Base-by-base conservation (phyloP, 169 alveolate species). In the Eimeria falciformis region DNA sequence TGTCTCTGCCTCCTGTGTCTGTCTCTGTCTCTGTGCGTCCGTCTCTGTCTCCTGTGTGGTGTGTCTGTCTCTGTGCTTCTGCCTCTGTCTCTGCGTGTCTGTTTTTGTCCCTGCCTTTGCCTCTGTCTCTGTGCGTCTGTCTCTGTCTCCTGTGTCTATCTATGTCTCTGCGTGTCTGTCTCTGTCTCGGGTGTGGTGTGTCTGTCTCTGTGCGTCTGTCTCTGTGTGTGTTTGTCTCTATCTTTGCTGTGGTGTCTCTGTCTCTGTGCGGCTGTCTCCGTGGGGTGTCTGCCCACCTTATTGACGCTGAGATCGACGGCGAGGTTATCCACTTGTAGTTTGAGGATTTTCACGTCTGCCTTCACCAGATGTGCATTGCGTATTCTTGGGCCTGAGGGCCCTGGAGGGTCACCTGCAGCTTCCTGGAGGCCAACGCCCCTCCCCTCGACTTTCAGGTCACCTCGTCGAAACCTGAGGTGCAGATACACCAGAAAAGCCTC, bases 281-380 rank as follows among this genome's bases (percentile, higher is more conserved):
- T 7, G 33, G 14, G 6, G 33, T 1, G 5, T 40, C 90, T n/a
- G 1, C 90, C 33, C 7, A 92, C 95, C 87, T 92, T 92, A 86
- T 92, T 92, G 37, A 85, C 95, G 17, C 93, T 86, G 17, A 92
- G 46, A 50, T 92, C 95, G n/a, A 92, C 91, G 27, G 95, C 95
- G 17, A 92, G 73, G 45, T 77, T 73, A 56, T 88, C 73, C 25
- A 92, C 93, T 40, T 68, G 46, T 23, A 86, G 91, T 81, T 92
- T 92, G 62, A 92, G 66, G 27, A 92, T 68, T 50, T 89, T 88
- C 66, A 88, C 93, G 66, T 92, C 95, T 29, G 95, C 95, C 45
- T 73, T 58, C 6, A 92, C 91, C 33, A 92, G 79, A 37, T 73
- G 65, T n/a, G 83, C 91, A 33, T 92, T 45, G 2, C 91, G 75